Base-by-base conservation (phyloP, 2,329 filamentous ascomycete species). In the Aspergillus melleus region DNA sequence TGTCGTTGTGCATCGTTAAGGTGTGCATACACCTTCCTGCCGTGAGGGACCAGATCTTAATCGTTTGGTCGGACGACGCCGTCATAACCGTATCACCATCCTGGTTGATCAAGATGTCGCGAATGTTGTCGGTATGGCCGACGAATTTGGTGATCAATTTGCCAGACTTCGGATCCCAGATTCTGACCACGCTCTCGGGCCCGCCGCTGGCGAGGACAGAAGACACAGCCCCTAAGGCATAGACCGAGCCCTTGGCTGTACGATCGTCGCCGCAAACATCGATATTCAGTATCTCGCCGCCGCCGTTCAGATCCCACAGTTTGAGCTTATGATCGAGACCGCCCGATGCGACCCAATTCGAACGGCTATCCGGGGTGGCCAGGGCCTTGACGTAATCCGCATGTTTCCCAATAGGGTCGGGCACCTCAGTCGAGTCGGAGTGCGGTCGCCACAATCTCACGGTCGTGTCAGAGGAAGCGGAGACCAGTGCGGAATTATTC, bases 1-100 rank as follows among this genome's bases (percentile, higher is more conserved):
- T 97, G 72, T 96, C 92, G 72, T 96, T 96, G 78, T 99, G 95
- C 95, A 99, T 99, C 57, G 93, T 97, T 68, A 99, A 85, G 0
- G 95, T 99, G 77, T 97, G 92, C 89, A 98, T 94, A 82, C 95
- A 99, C 67, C 95, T 86, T 57, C 95, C 95, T 22, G 92, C 94
- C 11, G 91, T 95, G 67, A 98, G 88, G 66, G 93, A 97, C 95
- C 95, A 99, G 59, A 98, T 87, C 79, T 99, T 99, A 80, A 99
- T 89, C 0, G 95, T 98, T 77, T 96, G 92, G 74, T 99, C 95
- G 1, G 94, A 94, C 68, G 93, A 96, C 14, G 92, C 93, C 0
- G 94, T 96, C 82, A 99, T 86, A 67, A 99, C 91, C 46, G 88
- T 96, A 72, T 96, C 92, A 44, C 92, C 93, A 61, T 90, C 88